These are phyloP conservation scores for Aspergillus hortae DNA, from an alignment of 2,329 filamentous ascomycete species.

Conservation along the genomic window DNA sequence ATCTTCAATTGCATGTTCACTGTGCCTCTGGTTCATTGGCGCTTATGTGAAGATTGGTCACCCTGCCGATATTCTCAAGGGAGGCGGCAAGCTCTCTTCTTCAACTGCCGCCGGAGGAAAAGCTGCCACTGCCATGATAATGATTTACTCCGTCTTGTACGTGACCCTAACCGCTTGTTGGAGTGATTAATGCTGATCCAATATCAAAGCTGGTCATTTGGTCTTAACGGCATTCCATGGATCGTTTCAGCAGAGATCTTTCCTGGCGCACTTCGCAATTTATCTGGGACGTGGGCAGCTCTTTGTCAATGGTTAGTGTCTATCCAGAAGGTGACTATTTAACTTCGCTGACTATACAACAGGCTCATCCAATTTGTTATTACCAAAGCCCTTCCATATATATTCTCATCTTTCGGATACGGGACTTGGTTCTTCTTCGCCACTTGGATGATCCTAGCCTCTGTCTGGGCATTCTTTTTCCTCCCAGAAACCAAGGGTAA, in stretches of 20 bases:
- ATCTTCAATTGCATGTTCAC: conserved; percentile 15
- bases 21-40: conserved; percentile 18
- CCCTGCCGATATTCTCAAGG: conserved; percentile 11
- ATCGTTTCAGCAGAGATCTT: conserved; percentile 46
- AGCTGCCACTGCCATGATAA: conserved; percentile 19
- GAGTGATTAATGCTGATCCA: not conserved
- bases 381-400: conserved; percentile 39
- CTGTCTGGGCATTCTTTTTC: conserved; percentile 36
- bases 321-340: not conserved
- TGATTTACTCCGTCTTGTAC: conserved; percentile 20
- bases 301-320: conserved; percentile 10
- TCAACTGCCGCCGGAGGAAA: conserved; percentile 16
- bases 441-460: conserved; percentile 35
- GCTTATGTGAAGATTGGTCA: conserved; percentile 18
- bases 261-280: conserved; percentile 34
- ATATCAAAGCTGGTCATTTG: conserved; percentile 31
- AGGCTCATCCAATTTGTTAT: conserved; percentile 28
- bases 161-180: not conserved
- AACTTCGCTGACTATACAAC: not conserved
- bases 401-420: conserved; percentile 38
- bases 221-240: conserved; percentile 41
- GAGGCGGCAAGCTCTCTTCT: conserved; percentile 9
- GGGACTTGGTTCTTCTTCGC: conserved; percentile 36
- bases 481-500: conserved; percentile 18
- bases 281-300: conserved; percentile 33